phyloP scores from a whole-genome alignment of 2,329 filamentous ascomycete genomes.

The Aspergillus sp. region DNA sequence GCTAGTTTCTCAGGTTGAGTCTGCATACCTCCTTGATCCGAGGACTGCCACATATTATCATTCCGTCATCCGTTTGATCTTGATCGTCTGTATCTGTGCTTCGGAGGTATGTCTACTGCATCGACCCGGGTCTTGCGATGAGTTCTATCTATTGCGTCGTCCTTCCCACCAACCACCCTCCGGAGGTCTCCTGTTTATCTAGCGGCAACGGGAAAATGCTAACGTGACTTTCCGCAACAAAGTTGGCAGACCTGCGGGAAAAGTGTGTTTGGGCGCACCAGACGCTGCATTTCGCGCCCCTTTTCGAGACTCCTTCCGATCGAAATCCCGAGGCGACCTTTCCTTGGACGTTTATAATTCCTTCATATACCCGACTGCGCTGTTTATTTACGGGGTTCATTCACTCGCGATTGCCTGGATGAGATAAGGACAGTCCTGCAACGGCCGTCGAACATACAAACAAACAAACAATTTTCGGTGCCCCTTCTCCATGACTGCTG shows the following conservation, averaged over 20 bases:
- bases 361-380: not conserved
- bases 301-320: not conserved
- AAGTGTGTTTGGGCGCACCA: conserved; percentile 10
- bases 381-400: conserved; percentile 4
- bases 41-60: conserved; percentile 20
- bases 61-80: conserved; percentile 13
- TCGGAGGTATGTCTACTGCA: conserved; percentile 16
- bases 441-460: conserved; percentile 13
- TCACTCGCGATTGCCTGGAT: conserved; percentile 16
- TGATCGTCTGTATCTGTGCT: conserved; percentile 13
- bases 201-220: conserved; percentile 26
- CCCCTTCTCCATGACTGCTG: conserved; percentile 60
- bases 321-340: not conserved
- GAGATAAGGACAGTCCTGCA: conserved; percentile 6
- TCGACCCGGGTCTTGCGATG: conserved; percentile 5
- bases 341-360: not conserved
- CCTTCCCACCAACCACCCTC: not conserved
- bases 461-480: conserved; percentile 15
- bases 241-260: conserved; percentile 16
- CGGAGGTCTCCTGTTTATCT: conserved; percentile 16
- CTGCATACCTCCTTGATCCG: conserved; percentile 32
- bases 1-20: conserved; percentile 24
- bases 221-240: conserved; percentile 33
- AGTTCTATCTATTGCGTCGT: not conserved
- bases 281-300: not conserved